phyloP scores from a whole-genome alignment of 208 protist genomes.

The Polymyxa betae region DNA sequence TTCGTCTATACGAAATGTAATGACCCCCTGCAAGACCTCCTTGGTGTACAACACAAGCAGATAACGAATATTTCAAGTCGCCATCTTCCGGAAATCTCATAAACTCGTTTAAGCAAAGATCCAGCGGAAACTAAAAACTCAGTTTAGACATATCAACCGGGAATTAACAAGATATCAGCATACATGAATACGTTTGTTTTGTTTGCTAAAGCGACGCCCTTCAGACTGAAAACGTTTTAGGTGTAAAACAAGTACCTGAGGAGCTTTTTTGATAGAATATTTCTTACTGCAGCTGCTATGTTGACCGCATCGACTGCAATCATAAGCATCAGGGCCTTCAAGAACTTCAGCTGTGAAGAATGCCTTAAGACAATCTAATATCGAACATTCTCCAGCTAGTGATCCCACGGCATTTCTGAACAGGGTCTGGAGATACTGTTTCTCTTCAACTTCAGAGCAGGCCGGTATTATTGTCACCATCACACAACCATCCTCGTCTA shows the following conservation, averaged over 20 bases:
- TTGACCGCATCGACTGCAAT: not conserved
- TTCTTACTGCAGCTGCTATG: slow-evolving; percentile 3
- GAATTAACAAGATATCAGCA: not conserved
- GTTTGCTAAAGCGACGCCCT: not conserved
- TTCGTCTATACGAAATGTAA: slow-evolving; percentile 14
- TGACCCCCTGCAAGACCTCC: not conserved
- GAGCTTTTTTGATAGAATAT: not conserved
- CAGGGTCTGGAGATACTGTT: not conserved
- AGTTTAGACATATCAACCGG: not conserved
- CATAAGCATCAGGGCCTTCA: not conserved
- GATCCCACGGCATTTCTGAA: not conserved
- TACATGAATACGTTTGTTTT: not conserved
- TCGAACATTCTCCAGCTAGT: not conserved
- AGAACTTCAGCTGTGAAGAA: slow-evolving; percentile 40
- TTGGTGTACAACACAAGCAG: not conserved
- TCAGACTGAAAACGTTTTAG: slow-evolving; percentile 10
- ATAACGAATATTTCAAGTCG: not conserved
- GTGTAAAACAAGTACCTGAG: slow-evolving; percentile 8
- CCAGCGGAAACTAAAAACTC: not conserved
- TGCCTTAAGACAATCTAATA: not conserved
- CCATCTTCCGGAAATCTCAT: not conserved
- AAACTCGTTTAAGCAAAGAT: not conserved
- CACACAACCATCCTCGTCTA: not conserved
- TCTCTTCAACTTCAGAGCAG: not conserved
- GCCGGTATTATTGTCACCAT: not conserved